Evolutionary conservation across 2,329 filamentous ascomycete genomes (phyloP), one percentile per base, ranked within the genome.

Genomic region (Aspergillus awamori): DNA sequence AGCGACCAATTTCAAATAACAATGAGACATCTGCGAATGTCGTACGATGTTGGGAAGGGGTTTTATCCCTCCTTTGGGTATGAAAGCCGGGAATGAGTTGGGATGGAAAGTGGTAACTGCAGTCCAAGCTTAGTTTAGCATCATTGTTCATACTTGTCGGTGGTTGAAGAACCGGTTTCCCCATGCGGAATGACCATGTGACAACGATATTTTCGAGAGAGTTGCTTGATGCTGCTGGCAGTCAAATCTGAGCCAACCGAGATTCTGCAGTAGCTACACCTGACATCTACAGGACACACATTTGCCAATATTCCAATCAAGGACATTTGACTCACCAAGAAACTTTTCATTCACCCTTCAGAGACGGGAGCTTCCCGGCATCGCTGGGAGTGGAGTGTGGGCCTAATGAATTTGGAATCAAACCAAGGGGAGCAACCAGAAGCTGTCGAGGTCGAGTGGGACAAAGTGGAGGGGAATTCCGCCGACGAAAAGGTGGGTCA

Each of bases 391-490:
- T 52, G 45, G 36, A 58, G 56, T 45, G 39, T 52, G 47, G 51
- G 41, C 47, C 26, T 53, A 15, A 24, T 43, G 48, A 30, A 59
- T 54, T 54, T 48, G 57, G 48, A 59, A 54, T 48, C 36, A 47
- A 45, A 45, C 20, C 41, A 56, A 45, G 39, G 43, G n/a, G 53
- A 41, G 24, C 33, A 36, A 15, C 47, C 47, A 51, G 47, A 33
- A 47, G 39, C 53, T 47, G 53, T 43, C 28, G 59, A 57, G 38
- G 53, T 43, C 47, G 43, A 48, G 65, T 62, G 59, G 64, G 57
- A 67, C 64, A 53, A 49, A 53, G 57, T 64, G 62, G 60, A 61
- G 59, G 54, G 58, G 56, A 63, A 62, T 65, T 61, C 59, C 61
- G 57, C 60, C 54, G 53, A 59, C 30, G 49, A 54, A 38, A 22